Base-by-base conservation (phyloP, 441 rosid species). In the Croton laevigatus region DNA sequence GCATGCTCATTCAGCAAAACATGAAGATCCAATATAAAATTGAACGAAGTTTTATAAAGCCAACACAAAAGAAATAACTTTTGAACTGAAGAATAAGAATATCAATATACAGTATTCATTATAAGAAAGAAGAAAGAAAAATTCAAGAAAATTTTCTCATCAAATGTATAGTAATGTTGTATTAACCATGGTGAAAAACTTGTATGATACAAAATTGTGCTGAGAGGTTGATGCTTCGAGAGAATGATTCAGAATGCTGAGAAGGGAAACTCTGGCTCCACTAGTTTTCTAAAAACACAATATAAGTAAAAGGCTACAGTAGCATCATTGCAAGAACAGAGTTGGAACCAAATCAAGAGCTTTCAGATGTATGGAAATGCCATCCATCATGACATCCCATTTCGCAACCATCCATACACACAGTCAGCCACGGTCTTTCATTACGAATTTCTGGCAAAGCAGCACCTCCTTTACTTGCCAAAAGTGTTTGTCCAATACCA, bases 381-480 rank as follows among this genome's bases (percentile, higher is more conserved):
- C 91, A 89, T 69, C 90, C 87, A 76, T 84, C 89, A 73, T 67
- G 80, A 74, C 88, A 89, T 75, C 88, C 89, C 75, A 87, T 83
- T 81, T 87, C 92, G 68, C 95, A 89, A 55, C 90, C 90, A 73
- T 77, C 84, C 12, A 76, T 69, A 60, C 95, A 87, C 55, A 89
- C 2, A 0, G 89, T 86, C 65, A 89, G 73, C 90, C 88, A 87
- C 23, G 89, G 89, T n/a, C 89, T 74, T 52, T 83, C 81, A 59
- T 60, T 45, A 4, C 70, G 58, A 40, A 82, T 71, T 68, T 74
- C 76, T 6, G 45, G 8, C 2, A 70, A 58, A 44, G 49, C 66
- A 34, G 23, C n/a, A 40, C 75, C 78, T 46, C 75, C 77, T 32
- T 79, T 69, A 36, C 78, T 76, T 36, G 76, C 76, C 37, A 84